Evolutionary conservation across 257 asterid genomes (phyloP).

Genomic region (Capsicum chinense): DNA sequence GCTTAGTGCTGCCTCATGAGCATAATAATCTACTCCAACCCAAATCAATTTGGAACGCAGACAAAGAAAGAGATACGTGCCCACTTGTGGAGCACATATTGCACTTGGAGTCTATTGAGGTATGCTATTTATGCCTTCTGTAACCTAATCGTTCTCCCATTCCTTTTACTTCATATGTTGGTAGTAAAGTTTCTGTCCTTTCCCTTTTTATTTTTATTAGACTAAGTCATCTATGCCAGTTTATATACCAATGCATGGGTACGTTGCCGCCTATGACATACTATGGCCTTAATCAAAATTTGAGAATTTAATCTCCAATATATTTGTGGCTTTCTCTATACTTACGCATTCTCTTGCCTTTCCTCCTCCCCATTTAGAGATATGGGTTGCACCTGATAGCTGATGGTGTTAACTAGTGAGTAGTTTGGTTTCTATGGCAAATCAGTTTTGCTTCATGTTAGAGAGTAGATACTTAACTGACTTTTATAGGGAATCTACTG

Average conservation of each 20-base stretch:
- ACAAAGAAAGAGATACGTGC: conserved; percentile 59
- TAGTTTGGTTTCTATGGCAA: neutral
- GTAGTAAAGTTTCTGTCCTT: neutral
- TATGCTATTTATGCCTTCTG: conserved; percentile 42
- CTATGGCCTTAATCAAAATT: neutral
- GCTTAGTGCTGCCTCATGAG: conserved; percentile 78
- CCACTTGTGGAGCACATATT: conserved; percentile 82
- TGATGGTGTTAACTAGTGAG: conserved; percentile 6
- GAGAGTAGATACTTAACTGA: neutral
- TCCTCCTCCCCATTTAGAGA: conserved; percentile 18
- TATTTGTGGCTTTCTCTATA: neutral
- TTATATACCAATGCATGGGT: neutral
- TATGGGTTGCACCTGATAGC: neutral
- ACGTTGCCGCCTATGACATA: neutral
- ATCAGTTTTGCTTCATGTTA: neutral
- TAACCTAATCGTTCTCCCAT: neutral
- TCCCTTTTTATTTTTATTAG: neutral
- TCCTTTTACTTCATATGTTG: neutral
- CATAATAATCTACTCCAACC: conserved; percentile 63
- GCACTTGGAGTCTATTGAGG: conserved; percentile 84
- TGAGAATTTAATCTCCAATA: conserved; percentile 15
- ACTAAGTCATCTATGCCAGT: conserved; percentile 10
- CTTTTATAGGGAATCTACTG: neutral
- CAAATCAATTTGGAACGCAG: conserved; percentile 89
- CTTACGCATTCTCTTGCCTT: neutral